phyloP scores from a whole-genome alignment of 768 basidiomycete genomes.

The Panellus pusillus region DNA sequence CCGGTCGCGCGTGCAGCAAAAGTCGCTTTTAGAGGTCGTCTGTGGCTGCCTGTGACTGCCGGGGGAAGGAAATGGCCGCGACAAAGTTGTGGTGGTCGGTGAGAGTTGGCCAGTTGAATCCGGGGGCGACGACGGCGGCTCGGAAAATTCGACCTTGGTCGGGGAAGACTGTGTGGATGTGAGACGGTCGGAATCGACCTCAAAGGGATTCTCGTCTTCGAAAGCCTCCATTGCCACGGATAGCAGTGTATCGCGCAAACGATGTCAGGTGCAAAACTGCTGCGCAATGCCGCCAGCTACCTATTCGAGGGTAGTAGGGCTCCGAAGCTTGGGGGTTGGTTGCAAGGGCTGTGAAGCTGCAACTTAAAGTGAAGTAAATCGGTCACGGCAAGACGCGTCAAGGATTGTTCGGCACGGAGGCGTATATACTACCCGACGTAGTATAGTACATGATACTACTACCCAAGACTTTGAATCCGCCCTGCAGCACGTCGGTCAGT shows the following conservation, averaged over 20 bases:
- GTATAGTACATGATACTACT: constrained; percentile 30
- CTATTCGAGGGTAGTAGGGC: too few relatives aligned
- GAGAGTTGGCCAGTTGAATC: constrained; percentile 46
- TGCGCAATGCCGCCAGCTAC: not conserved
- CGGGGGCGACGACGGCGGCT: constrained; percentile 57
- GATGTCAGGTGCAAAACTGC: not conserved
- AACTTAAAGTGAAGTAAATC: not conserved
- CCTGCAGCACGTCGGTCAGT: constrained; percentile 34
- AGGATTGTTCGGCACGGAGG: not conserved
- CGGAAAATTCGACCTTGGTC: constrained; percentile 54
- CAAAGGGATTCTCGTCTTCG: constrained; percentile 72
- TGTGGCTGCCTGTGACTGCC: constrained; percentile 55
- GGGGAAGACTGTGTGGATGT: constrained; percentile 43
- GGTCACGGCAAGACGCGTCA: constrained; percentile 14
- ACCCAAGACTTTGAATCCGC: constrained; percentile 64
- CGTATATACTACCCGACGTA: not conserved
- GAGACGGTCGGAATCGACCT: constrained; percentile 39
- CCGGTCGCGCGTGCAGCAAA: constrained; percentile 74
- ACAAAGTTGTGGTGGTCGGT: constrained; percentile 41
- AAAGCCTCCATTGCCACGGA: constrained; percentile 41
- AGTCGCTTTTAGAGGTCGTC: constrained; percentile 68
- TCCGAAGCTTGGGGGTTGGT: too few relatives aligned
- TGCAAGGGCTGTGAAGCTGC: not conserved
- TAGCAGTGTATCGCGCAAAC: not conserved
- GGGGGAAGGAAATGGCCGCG: constrained; percentile 55